Evolutionary conservation across 2,329 filamentous ascomycete genomes (phyloP), one percentile per base, ranked within the genome.

Genomic region (Penicillium sumatraense): DNA sequence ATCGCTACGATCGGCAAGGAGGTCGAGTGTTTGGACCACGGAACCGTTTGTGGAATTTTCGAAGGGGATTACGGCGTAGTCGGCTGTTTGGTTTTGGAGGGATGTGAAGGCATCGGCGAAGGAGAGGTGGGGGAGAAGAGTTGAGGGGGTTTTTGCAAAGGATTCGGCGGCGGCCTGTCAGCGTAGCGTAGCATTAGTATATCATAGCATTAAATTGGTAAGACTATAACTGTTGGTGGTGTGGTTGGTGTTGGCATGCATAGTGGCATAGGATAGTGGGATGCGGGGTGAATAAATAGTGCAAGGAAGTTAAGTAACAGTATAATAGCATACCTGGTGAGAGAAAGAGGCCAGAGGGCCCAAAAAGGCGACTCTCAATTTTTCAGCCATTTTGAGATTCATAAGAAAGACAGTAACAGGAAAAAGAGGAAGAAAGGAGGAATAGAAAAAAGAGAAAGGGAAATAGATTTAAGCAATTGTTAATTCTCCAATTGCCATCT

Each of bases 1-100:
- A 38, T 74, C 75, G 35, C 85, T 78, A 23, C 89, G 81, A 75
- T 96, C 91, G 62, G 91, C 91, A 57, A 99, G 86, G 61, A 93
- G 85, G 75, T 97, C 93, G 21, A 98, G 83, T 0, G 93, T 96
- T 73, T 91, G 90, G 53, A 95, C 86, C 47, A 99, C 95, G 51
- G 89, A 88, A 68, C 95, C 95, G 74, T 98, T 96, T 70, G 91
- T 93, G 36, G 90, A 96, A 79, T 99, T 99, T 72, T 98, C 93
- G 75, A 96, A 93, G 6, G 95, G 95, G 1, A 97, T 89, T 27
- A 98, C 89, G 63, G 93, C 95, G 53, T 87, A 87, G 49, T 83
- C 75, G 0, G 85, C 85, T 41, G 78, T 71, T 54, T 84, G 82
- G 33, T 81, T 80, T 68, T 96, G 91, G 5, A 96, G 89, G 14